Evolutionary conservation across 2,329 filamentous ascomycete species (phyloP).

Genomic region (Microsporum audouinii): DNA sequence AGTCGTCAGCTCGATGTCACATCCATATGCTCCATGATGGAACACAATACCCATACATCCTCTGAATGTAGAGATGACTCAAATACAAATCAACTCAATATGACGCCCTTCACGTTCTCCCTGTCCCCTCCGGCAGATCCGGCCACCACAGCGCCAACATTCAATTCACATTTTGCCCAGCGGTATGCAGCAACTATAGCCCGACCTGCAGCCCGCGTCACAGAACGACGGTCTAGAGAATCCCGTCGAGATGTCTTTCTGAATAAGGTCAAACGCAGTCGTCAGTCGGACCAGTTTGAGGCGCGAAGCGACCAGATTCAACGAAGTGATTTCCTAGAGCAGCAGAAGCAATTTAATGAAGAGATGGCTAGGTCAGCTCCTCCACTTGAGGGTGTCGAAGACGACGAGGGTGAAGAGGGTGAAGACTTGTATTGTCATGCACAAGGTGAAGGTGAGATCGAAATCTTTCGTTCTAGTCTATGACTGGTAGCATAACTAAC

Average conservation of each 20-base stretch:
- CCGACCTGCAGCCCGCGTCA: slow-evolving; percentile 23
- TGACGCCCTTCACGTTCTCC: background rate
- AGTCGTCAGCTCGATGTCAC: background rate
- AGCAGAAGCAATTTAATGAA: slow-evolving; percentile 31
- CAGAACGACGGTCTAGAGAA: slow-evolving; percentile 19
- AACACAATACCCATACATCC: background rate
- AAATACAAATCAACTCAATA: background rate
- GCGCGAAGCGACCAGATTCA: slow-evolving; percentile 33
- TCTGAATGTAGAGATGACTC: background rate
- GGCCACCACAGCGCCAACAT: background rate
- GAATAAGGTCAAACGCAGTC: slow-evolving; percentile 31
- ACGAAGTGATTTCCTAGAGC: slow-evolving; percentile 32
- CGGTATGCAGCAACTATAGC: slow-evolving; percentile 27
- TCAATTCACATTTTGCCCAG: slow-evolving; percentile 22
- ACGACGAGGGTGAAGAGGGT: slow-evolving; percentile 16
- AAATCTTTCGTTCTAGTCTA: background rate
- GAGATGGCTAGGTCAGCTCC: slow-evolving; percentile 26
- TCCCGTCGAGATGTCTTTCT: slow-evolving; percentile 31
- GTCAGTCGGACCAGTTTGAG: slow-evolving; percentile 30
- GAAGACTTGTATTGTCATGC: background rate
- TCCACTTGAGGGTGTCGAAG: slow-evolving; percentile 16
- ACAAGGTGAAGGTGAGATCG: background rate
- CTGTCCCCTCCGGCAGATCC: background rate
- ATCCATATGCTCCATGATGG: background rate
- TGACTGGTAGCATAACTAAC: background rate